Evolutionary conservation across 805 yeast genomes (phyloP), one percentile per base, ranked within the genome.

Genomic region (Jamesozyma spencerorum): DNA sequence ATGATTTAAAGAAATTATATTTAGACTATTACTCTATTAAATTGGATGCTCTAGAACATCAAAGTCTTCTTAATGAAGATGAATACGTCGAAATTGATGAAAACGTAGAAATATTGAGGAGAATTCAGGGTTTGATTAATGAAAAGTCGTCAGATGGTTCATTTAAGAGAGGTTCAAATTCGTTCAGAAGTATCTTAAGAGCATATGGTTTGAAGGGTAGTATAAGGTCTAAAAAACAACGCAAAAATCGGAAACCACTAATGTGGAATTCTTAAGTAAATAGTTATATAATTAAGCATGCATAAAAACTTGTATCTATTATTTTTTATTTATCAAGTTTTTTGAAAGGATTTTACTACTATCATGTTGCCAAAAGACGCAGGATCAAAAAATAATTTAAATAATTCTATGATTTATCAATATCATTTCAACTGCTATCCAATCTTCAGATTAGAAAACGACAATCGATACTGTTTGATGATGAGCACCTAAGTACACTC

Each of bases 121-220:
- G 51, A 27, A 45, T 51, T 11, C 36, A 35, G 4, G 31, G 45
- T 18, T 40, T 41, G 10, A 43, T 46, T 38, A 13, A 31, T 7
- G 31, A 24, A 15, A 24, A 28, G 20, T 14, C 3, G 14, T 14
- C 11, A 27, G 37, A 10, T 18, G 20, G 24, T 14, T 18, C 17
- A 32, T 33, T 33, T 14, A 34, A 29, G 18, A 31, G 36, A 20
- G 35, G 34, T n/a, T 44, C 47, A 12, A 43, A 49, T 4, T 31
- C 33, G 6, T 47, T 47, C 19, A 55, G 54, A 36, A 39, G 41
- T 13, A 39, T 42, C 4, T 36, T 56, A 13, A 43, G 62, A 29
- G 62, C 62, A 11, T 52, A 53, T 38, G 46, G 55, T 2, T 46
- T 46, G 19, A 57, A 50, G 35, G 56, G 58, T 17, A 42, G 42